Percentiles rank a stretch among this genome's conserved stretches.
Conservation (phyloP, 2,329 filamentous ascomycete genomes). For the Microcyclosporella mali region DNA sequence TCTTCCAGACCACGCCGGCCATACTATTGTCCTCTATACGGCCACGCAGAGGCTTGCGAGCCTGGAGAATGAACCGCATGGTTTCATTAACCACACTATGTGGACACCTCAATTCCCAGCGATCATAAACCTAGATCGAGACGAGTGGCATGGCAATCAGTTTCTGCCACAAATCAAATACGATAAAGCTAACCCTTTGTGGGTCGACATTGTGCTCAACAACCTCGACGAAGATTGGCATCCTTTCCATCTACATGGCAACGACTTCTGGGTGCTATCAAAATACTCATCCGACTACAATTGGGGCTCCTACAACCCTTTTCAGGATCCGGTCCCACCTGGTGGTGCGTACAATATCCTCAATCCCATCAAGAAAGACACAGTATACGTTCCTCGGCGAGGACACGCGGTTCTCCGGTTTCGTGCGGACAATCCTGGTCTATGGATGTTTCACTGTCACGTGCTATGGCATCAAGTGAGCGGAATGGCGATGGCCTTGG, state of each 20-base stretch:
- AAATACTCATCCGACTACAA: conserved; percentile 18
- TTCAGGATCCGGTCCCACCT: conserved; percentile 16
- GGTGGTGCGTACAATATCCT: conserved; percentile 19
- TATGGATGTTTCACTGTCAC: conserved; percentile 39
- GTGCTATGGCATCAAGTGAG: conserved; percentile 30
- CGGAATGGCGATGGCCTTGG: conserved; percentile 20
- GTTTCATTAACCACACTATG: conserved; percentile 45
- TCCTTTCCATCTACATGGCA: conserved; percentile 43
- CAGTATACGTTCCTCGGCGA: conserved; percentile 30
- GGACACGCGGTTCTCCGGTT: conserved; percentile 36
- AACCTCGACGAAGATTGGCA: conserved; percentile 47
- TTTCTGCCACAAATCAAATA: conserved; percentile 32
- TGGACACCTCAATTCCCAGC: conserved; percentile 35
- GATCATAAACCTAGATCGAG: conserved; percentile 32
- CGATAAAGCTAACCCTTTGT: conserved; percentile 21
- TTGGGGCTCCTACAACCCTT: conserved; percentile 23
- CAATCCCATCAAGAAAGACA: conserved; percentile 30
- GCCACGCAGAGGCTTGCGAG: conserved; percentile 41
- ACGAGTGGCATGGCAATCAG: conserved; percentile 40
- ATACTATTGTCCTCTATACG: conserved; percentile 43
- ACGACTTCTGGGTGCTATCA: conserved; percentile 27
- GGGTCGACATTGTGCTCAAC: conserved; percentile 47
- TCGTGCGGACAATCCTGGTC: conserved; percentile 32
- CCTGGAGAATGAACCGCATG: conserved; percentile 39
- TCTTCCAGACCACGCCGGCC: conserved; percentile 29